Percentiles rank a stretch among this genome's conserved stretches.
These are phyloP conservation scores for Balakata baccata DNA, from an alignment of 345 rosid genomes.

Conservation along the genomic window DNA sequence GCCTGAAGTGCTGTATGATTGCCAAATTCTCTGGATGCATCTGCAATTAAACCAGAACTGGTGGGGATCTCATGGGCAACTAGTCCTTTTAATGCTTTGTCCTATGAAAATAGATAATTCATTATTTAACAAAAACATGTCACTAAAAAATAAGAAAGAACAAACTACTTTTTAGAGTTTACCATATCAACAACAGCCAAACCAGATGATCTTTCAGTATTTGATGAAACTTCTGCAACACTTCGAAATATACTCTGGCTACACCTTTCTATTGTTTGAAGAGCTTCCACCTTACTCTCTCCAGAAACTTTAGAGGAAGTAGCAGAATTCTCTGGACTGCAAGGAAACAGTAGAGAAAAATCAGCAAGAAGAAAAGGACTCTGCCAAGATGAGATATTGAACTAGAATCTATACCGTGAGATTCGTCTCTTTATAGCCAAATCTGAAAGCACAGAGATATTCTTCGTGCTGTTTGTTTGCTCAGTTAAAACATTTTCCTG, in stretches of 20 bases:
- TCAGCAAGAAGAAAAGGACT: background rate
- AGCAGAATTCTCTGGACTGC: slow-evolving; percentile 45
- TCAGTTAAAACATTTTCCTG: slow-evolving; percentile 53
- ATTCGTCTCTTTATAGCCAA: slow-evolving; percentile 53
- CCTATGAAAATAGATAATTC: slow-evolving; percentile 41
- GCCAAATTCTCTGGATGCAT: slow-evolving; percentile 40
- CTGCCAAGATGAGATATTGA: background rate
- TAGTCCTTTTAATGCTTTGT: slow-evolving; percentile 83
- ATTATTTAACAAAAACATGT: slow-evolving; percentile 6
- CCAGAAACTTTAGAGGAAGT: slow-evolving; percentile 42
- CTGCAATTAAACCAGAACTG: slow-evolving; percentile 30
- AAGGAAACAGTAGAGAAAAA: slow-evolving; percentile 17
- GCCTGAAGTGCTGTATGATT: slow-evolving; percentile 31
- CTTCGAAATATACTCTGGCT: slow-evolving; percentile 65
- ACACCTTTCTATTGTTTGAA: slow-evolving; percentile 48
- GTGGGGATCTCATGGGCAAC: slow-evolving; percentile 40
- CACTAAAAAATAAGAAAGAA: slow-evolving; percentile 11
- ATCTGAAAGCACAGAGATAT: slow-evolving; percentile 48
- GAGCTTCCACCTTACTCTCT: slow-evolving; percentile 33
- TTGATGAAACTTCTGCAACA: slow-evolving; percentile 74
- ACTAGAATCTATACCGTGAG: slow-evolving; percentile 41
- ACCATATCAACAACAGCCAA: slow-evolving; percentile 75
- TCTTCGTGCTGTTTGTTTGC: slow-evolving; percentile 43
- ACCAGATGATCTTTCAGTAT: slow-evolving; percentile 48
- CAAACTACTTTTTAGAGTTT: slow-evolving; percentile 27